These are phyloP conservation scores for Carpinus fangiana DNA, from an alignment of 306 rosid species.

Conservation along the genomic window DNA sequence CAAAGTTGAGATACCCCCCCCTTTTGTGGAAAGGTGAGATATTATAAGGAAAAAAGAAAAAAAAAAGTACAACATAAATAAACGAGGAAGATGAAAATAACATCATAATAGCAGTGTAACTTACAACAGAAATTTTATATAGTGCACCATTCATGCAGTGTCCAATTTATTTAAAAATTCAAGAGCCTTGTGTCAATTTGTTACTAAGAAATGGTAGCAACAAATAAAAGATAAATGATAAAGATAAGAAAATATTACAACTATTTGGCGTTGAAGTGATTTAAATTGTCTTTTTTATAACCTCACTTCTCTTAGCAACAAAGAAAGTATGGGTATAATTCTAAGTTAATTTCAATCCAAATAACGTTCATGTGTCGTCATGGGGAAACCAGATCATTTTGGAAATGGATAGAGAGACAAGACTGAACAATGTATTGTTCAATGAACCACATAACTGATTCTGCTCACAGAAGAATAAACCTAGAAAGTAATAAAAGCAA, in stretches of 20 bases:
- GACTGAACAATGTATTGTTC: background rate
- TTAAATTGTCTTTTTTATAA: background rate
- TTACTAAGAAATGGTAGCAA: background rate
- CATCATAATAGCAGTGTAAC: background rate
- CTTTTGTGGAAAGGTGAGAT: background rate
- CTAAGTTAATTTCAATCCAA: background rate
- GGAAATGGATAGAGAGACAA: background rate
- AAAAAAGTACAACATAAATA: background rate
- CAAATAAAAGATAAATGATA: background rate
- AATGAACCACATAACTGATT: background rate
- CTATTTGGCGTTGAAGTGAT: background rate
- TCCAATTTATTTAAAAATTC: background rate
- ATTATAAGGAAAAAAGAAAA: background rate
- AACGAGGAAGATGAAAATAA: background rate
- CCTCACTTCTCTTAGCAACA: background rate
- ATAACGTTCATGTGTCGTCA: background rate
- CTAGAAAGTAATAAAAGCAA: background rate
- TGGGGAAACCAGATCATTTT: background rate
- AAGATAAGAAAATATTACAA: background rate
- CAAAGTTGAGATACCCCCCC: background rate
- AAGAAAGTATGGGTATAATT: background rate
- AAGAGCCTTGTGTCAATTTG: background rate
- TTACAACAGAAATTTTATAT: background rate
- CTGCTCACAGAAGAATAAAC: background rate
- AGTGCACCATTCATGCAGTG: background rate